Conservation (phyloP, 345 rosid genomes). For the Reutealis trisperma region DNA sequence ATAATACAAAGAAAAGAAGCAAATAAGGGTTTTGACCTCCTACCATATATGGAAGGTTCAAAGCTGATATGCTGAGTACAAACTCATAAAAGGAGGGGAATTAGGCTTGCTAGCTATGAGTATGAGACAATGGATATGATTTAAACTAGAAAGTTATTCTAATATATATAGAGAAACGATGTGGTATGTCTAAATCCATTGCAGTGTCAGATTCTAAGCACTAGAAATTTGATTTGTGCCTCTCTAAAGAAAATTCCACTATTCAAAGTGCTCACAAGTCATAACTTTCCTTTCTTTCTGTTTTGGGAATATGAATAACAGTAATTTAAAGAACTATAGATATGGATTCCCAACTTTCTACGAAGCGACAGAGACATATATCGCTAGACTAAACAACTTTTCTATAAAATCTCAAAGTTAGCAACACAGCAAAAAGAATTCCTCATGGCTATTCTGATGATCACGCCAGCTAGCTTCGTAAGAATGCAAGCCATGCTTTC, state of each 20-base stretch:
- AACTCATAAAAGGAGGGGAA: background rate
- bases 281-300: too few relatives aligned
- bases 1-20: too few relatives aligned
- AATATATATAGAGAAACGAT: slow-evolving; percentile 16
- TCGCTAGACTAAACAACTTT: too few relatives aligned
- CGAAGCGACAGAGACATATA: background rate
- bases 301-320: too few relatives aligned
- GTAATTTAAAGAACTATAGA: too few relatives aligned
- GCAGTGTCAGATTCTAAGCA: slow-evolving; percentile 29
- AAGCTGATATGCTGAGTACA: background rate
- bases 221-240: slow-evolving; percentile 10
- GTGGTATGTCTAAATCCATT: background rate
- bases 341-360: background rate
- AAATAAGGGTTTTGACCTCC: background rate
- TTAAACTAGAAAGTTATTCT: background rate
- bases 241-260: too few relatives aligned
- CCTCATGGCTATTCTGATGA: too few relatives aligned
- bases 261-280: background rate
- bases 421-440: too few relatives aligned
- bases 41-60: slow-evolving; percentile 2
- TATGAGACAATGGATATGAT: background rate
- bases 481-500: too few relatives aligned
- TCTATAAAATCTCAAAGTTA: background rate
- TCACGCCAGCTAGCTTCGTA: too few relatives aligned
- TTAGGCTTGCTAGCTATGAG: background rate